These are phyloP conservation scores for Beauveria sp. DNA, from an alignment of 2,329 filamentous ascomycete species.

Conservation along the genomic window DNA sequence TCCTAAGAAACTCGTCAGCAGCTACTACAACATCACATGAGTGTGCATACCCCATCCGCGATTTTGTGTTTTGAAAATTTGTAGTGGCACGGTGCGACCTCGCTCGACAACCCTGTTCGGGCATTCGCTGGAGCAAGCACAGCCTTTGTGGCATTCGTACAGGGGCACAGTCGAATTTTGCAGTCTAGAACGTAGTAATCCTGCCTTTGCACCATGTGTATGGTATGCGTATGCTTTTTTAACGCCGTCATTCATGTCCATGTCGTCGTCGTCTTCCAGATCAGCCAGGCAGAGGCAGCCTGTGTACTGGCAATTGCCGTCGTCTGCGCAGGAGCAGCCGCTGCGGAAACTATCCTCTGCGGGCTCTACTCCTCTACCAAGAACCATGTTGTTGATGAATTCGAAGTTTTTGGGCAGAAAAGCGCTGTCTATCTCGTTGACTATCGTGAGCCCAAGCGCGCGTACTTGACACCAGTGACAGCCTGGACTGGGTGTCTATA, in stretches of 20 bases:
- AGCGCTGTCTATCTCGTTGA: constrained; percentile 53
- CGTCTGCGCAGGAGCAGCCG: constrained; percentile 59
- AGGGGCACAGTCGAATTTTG: constrained; percentile 53
- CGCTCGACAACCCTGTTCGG: constrained; percentile 71
- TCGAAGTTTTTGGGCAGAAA: constrained; percentile 56
- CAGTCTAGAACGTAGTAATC: constrained; percentile 43
- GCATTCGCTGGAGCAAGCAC: constrained; percentile 56
- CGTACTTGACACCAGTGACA: constrained; percentile 58
- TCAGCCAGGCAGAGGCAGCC: constrained; percentile 64
- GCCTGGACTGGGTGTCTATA: constrained; percentile 10
- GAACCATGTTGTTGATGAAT: constrained; percentile 58
- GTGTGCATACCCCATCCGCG: constrained; percentile 63
- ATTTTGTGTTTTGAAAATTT: constrained; percentile 66
- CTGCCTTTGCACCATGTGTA: constrained; percentile 41
- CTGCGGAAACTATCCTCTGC: constrained; percentile 54
- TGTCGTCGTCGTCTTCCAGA: constrained; percentile 36
- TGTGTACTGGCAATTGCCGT: constrained; percentile 59
- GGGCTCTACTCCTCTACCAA: constrained; percentile 51
- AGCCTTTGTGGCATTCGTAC: constrained; percentile 73
- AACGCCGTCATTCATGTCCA: constrained; percentile 10
- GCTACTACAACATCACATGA: background rate
- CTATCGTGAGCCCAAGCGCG: constrained; percentile 45
- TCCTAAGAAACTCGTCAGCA: constrained; percentile 29
- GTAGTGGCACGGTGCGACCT: constrained; percentile 60
- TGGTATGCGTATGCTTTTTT: constrained; percentile 56